These are phyloP conservation scores for Cryptosporidium canis DNA, from an alignment of 169 alveolate species.

Conservation along the genomic window DNA sequence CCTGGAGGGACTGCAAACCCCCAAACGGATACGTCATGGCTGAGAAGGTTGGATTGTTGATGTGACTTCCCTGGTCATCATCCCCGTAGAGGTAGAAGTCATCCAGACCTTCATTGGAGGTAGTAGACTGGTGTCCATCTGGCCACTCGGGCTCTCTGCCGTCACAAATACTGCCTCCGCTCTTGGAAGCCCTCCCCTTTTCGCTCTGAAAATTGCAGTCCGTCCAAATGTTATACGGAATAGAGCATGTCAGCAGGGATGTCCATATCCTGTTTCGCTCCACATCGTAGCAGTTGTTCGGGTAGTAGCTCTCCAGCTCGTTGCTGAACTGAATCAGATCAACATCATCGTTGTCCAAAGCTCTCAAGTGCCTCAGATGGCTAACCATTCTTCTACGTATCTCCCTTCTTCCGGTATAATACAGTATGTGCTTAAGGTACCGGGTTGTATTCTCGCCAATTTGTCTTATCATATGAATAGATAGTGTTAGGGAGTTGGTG, in stretches of 20 bases:
- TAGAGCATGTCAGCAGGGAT: slow-evolving; percentile 1
- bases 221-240: slow-evolving; percentile 34
- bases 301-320: slow-evolving; percentile 72
- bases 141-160: neutral
- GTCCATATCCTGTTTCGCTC: slow-evolving; percentile 78
- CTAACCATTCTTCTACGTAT: slow-evolving; percentile 78
- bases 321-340: slow-evolving; percentile 59
- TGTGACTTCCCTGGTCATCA: slow-evolving; percentile 9
- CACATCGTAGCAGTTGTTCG: slow-evolving; percentile 80
- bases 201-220: neutral
- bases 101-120: no score
- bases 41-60: slow-evolving; percentile 4
- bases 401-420: slow-evolving; percentile 78
- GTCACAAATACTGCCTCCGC: neutral
- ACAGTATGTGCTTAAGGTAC: slow-evolving; percentile 74
- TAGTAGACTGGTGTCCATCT: neutral
- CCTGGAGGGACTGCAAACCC: slow-evolving; percentile 16
- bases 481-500: slow-evolving; percentile 77
- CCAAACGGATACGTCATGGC: slow-evolving; percentile 55
- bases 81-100: neutral
- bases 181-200: neutral
- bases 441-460: slow-evolving; percentile 76
- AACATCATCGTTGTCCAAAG: slow-evolving; percentile 47
- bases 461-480: slow-evolving; percentile 81
- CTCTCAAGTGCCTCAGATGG: slow-evolving; percentile 78